Evolutionary conservation across 2,329 filamentous ascomycete genomes (phyloP).

Genomic region (Claviceps capensis): DNA sequence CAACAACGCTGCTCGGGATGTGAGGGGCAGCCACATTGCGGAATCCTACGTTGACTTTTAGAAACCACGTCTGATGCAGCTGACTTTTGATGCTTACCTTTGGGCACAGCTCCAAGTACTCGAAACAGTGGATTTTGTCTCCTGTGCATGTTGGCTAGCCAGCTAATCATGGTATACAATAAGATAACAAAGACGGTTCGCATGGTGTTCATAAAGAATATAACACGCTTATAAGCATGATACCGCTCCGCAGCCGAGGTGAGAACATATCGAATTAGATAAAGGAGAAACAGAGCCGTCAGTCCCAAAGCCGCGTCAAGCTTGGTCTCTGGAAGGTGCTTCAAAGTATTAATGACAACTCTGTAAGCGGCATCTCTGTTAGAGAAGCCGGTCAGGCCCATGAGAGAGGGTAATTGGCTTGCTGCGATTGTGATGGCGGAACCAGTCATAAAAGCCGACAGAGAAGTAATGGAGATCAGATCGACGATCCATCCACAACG

Average conservation of each 20-base stretch:
- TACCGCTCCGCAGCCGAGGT: slow-evolving; percentile 52
- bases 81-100: slow-evolving; percentile 29
- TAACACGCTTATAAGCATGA: slow-evolving; percentile 55
- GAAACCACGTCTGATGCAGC: not conserved
- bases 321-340: slow-evolving; percentile 50
- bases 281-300: slow-evolving; percentile 66
- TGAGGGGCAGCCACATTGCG: slow-evolving; percentile 61
- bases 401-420: slow-evolving; percentile 68
- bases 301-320: slow-evolving; percentile 82
- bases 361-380: slow-evolving; percentile 67
- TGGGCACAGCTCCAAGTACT: slow-evolving; percentile 63
- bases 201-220: slow-evolving; percentile 86
- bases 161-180: slow-evolving; percentile 85
- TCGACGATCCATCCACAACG: slow-evolving; percentile 85
- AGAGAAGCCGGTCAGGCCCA: slow-evolving; percentile 65
- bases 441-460: slow-evolving; percentile 94
- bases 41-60: slow-evolving; percentile 42
- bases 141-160: slow-evolving; percentile 61
- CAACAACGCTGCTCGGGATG: slow-evolving; percentile 53
- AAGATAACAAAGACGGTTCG: slow-evolving; percentile 85
- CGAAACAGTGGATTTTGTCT: slow-evolving; percentile 52
- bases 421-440: slow-evolving; percentile 79
- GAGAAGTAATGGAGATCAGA: slow-evolving; percentile 77
- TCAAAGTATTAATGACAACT: slow-evolving; percentile 73
- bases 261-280: slow-evolving; percentile 56